Evolutionary conservation across 1,284 basidiomycete genomes (phyloP), one percentile per base, ranked within the genome.

Genomic region (Malassezia equina): DNA sequence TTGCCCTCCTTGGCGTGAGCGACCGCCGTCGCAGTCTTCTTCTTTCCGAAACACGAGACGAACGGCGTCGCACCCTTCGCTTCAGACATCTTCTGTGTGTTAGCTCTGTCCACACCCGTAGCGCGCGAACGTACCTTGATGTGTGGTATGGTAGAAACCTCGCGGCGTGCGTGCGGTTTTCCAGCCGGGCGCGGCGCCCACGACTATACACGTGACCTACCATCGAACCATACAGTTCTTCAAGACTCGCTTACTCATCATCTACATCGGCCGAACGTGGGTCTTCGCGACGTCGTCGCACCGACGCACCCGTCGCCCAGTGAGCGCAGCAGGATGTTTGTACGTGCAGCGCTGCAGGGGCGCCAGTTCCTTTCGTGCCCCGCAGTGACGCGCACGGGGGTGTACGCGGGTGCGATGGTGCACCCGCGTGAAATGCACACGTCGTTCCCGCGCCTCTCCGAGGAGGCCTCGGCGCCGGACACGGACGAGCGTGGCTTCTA

Each of bases 1-100:
- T 90, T 90, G 71, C 94, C 94, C 79, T 94, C 90, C 79, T 77
- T 69, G 63, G 60, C 64, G 62, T 63, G 54, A 52, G 68, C 66
- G 46, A 69, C 66, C 51, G 66, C 68, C 53, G 71, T 72, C 34
- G 74, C 65, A 55, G 72, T 75, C 69, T 76, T 76, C 70, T 76
- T 76, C 74, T 76, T 76, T 58, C 75, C 75, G 65, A 75, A 76
- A 63, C 72, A 75, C 60, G 72, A 72, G 47, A 76, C 75, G 58
- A 69, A 71, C 56, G 64, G 69, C 56, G 63, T 58, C 51, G 69
- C 57, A 48, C 50, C 55, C 48, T 57, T 57, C 55, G 50, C 44
- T 8, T 57, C 52, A 55, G 57, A 59, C 57, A 55, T 51, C 49
- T 39, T 13, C 15, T 33, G 12, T 3, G 34, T 36, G 36, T 39